These are phyloP conservation scores for Arachis hypogaea DNA, from an alignment of 306 rosid species.

Conservation along the genomic window DNA sequence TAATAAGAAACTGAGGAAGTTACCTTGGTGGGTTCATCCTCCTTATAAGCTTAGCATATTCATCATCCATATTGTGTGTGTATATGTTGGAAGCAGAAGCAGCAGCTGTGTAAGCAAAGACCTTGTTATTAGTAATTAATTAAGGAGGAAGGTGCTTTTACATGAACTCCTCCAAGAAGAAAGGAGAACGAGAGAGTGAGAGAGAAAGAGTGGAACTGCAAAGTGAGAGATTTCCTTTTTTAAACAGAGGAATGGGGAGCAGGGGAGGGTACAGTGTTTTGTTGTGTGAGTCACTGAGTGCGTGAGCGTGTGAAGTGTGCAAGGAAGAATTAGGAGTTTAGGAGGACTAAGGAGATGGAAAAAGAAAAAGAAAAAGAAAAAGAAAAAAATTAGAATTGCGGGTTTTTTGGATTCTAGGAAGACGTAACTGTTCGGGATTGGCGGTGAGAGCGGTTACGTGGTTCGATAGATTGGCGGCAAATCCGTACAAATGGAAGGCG, in stretches of 20 bases:
- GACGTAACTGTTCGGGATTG: conserved; percentile 29
- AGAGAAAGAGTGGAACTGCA: background rate
- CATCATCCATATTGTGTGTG: conserved; percentile 44
- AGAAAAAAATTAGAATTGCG: background rate
- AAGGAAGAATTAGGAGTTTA: background rate
- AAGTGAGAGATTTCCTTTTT: background rate
- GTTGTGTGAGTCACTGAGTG: background rate
- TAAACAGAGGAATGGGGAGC: background rate
- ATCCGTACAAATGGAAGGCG: conserved; percentile 7
- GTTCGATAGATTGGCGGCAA: conserved; percentile 12
- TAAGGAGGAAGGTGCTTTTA: background rate
- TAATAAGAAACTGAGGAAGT: background rate
- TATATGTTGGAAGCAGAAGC: conserved; percentile 3
- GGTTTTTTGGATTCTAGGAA: background rate
- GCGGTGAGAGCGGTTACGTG: conserved; percentile 24
- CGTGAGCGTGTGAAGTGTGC: conserved; percentile 1
- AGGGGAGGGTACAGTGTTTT: background rate
- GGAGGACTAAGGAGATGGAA: background rate
- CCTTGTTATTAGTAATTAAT: background rate
- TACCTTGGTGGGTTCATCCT: conserved; percentile 55
- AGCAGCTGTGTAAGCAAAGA: background rate
- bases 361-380: background rate
- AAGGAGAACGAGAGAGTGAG: conserved; percentile 29
- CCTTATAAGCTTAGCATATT: conserved; percentile 53
- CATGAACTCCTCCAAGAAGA: conserved; percentile 24